These are phyloP conservation scores for Phanerochaete sordida DNA, from an alignment of 768 basidiomycete genomes.

Conservation along the genomic window DNA sequence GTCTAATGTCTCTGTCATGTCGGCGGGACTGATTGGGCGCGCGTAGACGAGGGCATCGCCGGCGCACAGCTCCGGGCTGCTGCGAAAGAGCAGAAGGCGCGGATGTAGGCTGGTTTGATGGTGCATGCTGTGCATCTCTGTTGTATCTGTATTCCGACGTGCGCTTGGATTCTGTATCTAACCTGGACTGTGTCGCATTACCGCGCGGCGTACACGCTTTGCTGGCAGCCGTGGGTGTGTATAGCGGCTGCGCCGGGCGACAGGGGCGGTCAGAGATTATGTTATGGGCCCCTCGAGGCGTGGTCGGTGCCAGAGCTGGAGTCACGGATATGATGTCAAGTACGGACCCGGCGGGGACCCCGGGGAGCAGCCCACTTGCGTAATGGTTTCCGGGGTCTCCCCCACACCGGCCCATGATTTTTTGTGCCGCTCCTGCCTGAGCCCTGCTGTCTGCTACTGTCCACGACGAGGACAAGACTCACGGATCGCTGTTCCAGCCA, in stretches of 20 bases:
- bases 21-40: background rate
- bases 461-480: slow-evolving; percentile 29
- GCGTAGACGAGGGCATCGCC: slow-evolving; percentile 14
- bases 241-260: background rate
- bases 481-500: slow-evolving; percentile 29
- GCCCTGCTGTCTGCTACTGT: slow-evolving; percentile 16
- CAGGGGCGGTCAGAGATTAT: background rate
- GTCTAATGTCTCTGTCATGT: slow-evolving; percentile 2
- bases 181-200: background rate
- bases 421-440: slow-evolving; percentile 3
- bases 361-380: background rate
- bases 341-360: slow-evolving; percentile 6
- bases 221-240: background rate
- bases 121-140: background rate
- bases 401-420: slow-evolving; percentile 8
- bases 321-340: slow-evolving; percentile 10
- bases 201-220: background rate
- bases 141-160: background rate
- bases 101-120: background rate
- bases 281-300: background rate
- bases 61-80: slow-evolving; percentile 11
- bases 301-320: background rate
- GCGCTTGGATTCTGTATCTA: slow-evolving; percentile 1
- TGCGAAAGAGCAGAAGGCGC: slow-evolving; percentile 12
- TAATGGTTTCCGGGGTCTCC: slow-evolving; percentile 7